phyloP scores from a whole-genome alignment of 768 basidiomycete species.

The Agrocybe chaxingu region DNA sequence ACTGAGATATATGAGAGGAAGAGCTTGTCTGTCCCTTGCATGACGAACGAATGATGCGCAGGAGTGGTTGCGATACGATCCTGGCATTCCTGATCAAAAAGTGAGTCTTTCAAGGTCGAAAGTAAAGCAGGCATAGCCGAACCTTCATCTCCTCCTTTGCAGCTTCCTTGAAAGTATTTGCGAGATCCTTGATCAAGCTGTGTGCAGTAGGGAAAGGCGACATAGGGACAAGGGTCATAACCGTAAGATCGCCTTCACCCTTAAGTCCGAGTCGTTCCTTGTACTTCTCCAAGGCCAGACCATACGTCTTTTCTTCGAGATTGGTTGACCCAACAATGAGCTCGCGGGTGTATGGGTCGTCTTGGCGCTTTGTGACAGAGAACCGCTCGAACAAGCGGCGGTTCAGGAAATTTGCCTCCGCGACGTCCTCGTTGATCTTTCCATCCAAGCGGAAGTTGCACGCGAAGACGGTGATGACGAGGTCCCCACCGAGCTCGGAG shows the following conservation, averaged over 20 bases:
- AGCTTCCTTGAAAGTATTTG: slow-evolving; percentile 27
- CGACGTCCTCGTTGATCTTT: slow-evolving; percentile 30
- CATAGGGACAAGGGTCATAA: slow-evolving; percentile 36
- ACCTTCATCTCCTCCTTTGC: slow-evolving; percentile 33
- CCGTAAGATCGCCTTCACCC: slow-evolving; percentile 27
- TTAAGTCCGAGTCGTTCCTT: slow-evolving; percentile 34
- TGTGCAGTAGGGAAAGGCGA: slow-evolving; percentile 33
- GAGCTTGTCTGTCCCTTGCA: slow-evolving; percentile 31
- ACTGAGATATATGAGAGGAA: slow-evolving; percentile 31
- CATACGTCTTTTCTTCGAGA: slow-evolving; percentile 30
- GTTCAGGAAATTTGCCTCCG: slow-evolving; percentile 40
- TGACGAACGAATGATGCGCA: slow-evolving; percentile 30
- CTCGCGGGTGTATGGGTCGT: slow-evolving; percentile 18
- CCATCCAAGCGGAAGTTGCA: slow-evolving; percentile 36
- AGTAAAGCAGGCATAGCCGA: background rate
- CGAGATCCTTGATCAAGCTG: slow-evolving; percentile 27
- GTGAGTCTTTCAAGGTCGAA: background rate
- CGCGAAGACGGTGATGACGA: slow-evolving; percentile 42
- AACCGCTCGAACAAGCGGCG: slow-evolving; percentile 33
- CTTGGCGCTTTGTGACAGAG: slow-evolving; percentile 26
- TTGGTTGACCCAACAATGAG: slow-evolving; percentile 28
- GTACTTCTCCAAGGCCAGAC: slow-evolving; percentile 28
- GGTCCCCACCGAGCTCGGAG: slow-evolving; percentile 30
- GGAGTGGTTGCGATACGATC: slow-evolving; percentile 29
- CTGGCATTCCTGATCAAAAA: slow-evolving; percentile 14